phyloP scores from a whole-genome alignment of 139 green algal genomes.

The Chlorella sp. region DNA sequence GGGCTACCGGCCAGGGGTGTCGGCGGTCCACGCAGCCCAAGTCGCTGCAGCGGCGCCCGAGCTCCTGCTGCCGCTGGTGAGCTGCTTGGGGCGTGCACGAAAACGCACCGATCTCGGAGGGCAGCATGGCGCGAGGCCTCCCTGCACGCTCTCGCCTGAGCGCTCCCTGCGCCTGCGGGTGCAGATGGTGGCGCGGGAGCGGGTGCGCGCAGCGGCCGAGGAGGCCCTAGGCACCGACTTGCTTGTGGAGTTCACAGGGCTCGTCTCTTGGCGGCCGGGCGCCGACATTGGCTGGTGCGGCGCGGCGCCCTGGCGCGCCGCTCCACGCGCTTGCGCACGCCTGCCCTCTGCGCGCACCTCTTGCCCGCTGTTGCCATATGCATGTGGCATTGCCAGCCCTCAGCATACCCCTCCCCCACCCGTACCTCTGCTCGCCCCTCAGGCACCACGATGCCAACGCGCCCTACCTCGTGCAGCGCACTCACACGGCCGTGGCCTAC shows the following conservation, averaged over 20 bases:
- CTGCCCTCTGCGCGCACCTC: too few relatives aligned
- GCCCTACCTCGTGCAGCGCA: conserved; percentile 33
- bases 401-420: too few relatives aligned
- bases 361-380: too few relatives aligned
- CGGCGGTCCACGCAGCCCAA: conserved; percentile 1
- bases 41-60: background rate
- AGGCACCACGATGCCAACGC: conserved; percentile 38
- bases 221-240: conserved; percentile 10
- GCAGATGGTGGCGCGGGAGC: conserved; percentile 24
- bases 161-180: background rate
- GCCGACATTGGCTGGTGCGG: conserved; percentile 24
- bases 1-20: conserved; percentile 6
- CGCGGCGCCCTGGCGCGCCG: too few relatives aligned
- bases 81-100: background rate
- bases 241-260: conserved; percentile 42
- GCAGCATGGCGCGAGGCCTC: background rate
- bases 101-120: background rate
- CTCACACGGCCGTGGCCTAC: conserved; percentile 29
- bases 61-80: conserved; percentile 15
- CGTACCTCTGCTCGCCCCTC: too few relatives aligned
- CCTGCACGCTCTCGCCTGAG: background rate
- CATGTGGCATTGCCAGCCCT: too few relatives aligned
- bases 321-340: too few relatives aligned
- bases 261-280: conserved; percentile 32
- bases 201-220: conserved; percentile 17